Evolutionary conservation across 1,139 yeast species (phyloP).

Genomic region (Pichia sp.): DNA sequence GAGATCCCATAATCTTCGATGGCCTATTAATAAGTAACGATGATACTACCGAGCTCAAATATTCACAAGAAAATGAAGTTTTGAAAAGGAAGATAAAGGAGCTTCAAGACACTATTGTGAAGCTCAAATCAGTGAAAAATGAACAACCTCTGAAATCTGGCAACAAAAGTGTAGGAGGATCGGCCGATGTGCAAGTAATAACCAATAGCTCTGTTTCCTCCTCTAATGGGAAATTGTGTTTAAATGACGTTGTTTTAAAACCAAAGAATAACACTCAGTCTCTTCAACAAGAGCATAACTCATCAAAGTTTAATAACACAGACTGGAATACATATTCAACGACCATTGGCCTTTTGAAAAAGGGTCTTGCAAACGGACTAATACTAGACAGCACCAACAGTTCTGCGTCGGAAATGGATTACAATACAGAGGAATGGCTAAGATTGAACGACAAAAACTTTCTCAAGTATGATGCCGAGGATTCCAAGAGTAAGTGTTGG

Average conservation of each 20-base stretch:
- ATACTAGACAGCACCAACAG: conserved; percentile 17
- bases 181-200: background rate
- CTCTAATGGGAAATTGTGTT: background rate
- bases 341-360: conserved; percentile 25
- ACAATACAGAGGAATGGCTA: conserved; percentile 30
- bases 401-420: conserved; percentile 16
- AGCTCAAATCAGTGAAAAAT: conserved; percentile 12
- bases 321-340: conserved; percentile 27
- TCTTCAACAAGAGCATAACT: background rate
- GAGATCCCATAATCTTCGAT: conserved; percentile 30
- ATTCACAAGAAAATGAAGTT: conserved; percentile 28
- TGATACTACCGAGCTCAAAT: conserved; percentile 23
- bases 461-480: conserved; percentile 15
- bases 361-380: conserved; percentile 24
- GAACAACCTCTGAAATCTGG: background rate
- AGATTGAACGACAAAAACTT: conserved; percentile 15
- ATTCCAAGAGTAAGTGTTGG: conserved; percentile 27
- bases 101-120: conserved; percentile 23
- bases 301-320: background rate
- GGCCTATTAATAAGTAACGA: conserved; percentile 26
- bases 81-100: conserved; percentile 26
- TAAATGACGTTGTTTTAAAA: background rate
- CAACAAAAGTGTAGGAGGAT: background rate
- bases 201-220: background rate
- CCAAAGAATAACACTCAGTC: background rate